Evolutionary conservation across 768 basidiomycete genomes (phyloP).

Genomic region (Amanita brunnescens): DNA sequence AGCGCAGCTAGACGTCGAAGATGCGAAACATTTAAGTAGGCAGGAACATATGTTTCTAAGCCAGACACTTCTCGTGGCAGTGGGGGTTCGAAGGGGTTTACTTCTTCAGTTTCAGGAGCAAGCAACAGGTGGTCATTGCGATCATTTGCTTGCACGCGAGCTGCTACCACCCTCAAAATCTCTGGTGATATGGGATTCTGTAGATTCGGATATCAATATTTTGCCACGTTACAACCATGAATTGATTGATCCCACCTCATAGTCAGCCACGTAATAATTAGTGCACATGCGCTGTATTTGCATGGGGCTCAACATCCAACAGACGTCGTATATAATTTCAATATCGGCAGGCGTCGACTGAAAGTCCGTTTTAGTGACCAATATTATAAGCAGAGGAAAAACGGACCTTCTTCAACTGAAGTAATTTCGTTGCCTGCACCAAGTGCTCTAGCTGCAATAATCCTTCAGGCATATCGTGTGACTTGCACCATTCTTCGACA

Average conservation of each 20-base stretch:
- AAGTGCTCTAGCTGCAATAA: conserved; percentile 95
- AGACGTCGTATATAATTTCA: conserved; percentile 98
- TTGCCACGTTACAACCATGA: not conserved
- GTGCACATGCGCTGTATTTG: conserved; percentile 99
- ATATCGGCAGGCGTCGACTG: conserved; percentile 92
- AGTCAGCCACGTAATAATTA: conserved; percentile 98
- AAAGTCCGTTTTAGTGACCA: conserved; percentile 9
- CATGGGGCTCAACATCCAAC: conserved; percentile 99
- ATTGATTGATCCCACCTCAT: conserved; percentile 57
- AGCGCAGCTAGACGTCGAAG: conserved; percentile 81
- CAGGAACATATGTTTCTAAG: conserved; percentile 92
- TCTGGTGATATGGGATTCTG: conserved; percentile 96
- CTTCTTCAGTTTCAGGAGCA: conserved; percentile 94
- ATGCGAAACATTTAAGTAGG: conserved; percentile 85
- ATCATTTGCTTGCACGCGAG: conserved; percentile 92
- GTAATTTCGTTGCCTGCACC: conserved; percentile 98
- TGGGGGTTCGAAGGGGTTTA: conserved; percentile 90
- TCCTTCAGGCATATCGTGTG: conserved; percentile 99
- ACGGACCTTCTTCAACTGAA: conserved; percentile 92
- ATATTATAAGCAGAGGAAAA: not conserved
- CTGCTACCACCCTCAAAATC: conserved; percentile 93
- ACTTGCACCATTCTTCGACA: conserved; percentile 99
- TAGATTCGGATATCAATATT: conserved; percentile 3
- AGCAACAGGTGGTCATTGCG: conserved; percentile 95
- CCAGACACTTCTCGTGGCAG: conserved; percentile 92